Evolutionary conservation across 495 filamentous ascomycete genomes (phyloP), one percentile per base, ranked within the genome.

Genomic region (Trichoderma erinaceum): DNA sequence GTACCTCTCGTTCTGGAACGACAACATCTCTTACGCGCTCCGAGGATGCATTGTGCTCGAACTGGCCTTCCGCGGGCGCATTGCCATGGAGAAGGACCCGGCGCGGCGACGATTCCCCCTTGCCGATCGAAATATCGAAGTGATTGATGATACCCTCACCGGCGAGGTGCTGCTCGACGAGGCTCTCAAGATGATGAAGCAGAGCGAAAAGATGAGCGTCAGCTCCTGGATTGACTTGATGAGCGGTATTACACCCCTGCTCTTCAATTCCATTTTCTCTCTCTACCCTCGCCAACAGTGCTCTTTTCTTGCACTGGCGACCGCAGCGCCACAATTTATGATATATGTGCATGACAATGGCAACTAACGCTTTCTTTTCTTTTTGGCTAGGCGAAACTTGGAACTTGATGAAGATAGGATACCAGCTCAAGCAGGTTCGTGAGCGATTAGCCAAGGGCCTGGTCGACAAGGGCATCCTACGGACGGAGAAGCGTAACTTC

Each of bases 381-480:
- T 3, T 16, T 18, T 18, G 13, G 11, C 70, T 73, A 99, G 95
- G 95, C 71, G 95, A 99, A 80, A 99, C 95, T 68, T 99, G 95
- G 95, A 99, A 99, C 73, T 82, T 99, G 67, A 97, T 99, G 95
- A 99, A 99, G 81, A 99, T 99, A 73, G 95, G 95, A 75, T 99
- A 99, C 80, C 95, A 98, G 83, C 85, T 99, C 69, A 99, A 99
- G 79, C 95, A 99, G 83, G 95, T 99, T 65, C 93, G 95, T 73
- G 95, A 99, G 83, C 92, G 95, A 65, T 86, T 98, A 64, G 92
- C 92, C 71, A 99, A 99, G 78, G 95, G 95, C n/a, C 87, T 99
- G 35, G 95, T 99, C 38, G 95, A 99, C 79, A 99, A 99, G 80
- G 95, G 95, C 67, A 97, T 99, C 77, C 87, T 99, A 64, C 91